Percentiles rank a stretch among this genome's conserved stretches.
Conservation (phyloP, 208 protist genomes). For the Vickermania ingenoplastis region DNA sequence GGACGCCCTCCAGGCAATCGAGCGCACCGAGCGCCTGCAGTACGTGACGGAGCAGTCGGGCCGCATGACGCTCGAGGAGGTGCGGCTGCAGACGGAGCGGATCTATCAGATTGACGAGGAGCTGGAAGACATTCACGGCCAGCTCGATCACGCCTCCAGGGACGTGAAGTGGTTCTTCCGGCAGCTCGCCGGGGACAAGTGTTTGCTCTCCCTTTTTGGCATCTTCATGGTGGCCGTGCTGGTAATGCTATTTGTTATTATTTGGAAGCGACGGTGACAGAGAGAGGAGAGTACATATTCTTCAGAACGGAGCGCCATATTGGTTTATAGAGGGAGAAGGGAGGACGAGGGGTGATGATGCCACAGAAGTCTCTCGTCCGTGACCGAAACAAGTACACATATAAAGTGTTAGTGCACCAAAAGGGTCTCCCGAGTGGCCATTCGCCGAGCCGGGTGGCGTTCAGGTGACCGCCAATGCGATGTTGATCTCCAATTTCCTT, state of each 20-base stretch:
- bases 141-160: constrained; percentile 54
- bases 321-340: too few relatives aligned
- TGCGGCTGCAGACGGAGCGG: constrained; percentile 65
- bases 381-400: too few relatives aligned
- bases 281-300: too few relatives aligned
- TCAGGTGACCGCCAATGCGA: too few relatives aligned
- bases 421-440: too few relatives aligned
- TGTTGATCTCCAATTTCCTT: too few relatives aligned
- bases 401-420: too few relatives aligned
- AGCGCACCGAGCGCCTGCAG: constrained; percentile 58
- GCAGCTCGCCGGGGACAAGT: constrained; percentile 69
- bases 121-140: constrained; percentile 58
- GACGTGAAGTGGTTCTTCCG: constrained; percentile 74
- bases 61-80: constrained; percentile 35
- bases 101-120: constrained; percentile 81
- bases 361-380: too few relatives aligned
- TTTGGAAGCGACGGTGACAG: background rate
- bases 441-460: too few relatives aligned
- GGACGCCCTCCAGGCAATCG: constrained; percentile 59
- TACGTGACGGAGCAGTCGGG: constrained; percentile 66
- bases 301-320: too few relatives aligned
- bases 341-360: too few relatives aligned
- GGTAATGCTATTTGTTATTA: constrained; percentile 54
- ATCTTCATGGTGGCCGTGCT: constrained; percentile 45
- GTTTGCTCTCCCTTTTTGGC: constrained; percentile 62